Evolutionary conservation across 345 rosid species (phyloP).

Genomic region (Cochlearia excelsa): DNA sequence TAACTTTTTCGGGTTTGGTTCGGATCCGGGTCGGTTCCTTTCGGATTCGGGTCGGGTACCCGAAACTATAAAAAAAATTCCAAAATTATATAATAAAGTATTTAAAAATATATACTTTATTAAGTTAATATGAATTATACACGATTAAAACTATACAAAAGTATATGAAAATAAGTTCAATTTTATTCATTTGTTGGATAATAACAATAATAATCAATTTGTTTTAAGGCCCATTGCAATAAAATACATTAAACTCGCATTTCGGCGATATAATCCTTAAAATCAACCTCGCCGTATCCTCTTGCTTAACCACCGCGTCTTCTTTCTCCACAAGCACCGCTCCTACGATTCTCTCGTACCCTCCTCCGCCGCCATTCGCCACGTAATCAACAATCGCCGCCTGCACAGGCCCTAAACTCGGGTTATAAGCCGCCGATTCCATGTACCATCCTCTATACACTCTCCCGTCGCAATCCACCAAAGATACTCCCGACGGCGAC

Average conservation of each 20-base stretch:
- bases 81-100: too few relatives aligned
- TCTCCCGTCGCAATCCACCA: constrained; percentile 72
- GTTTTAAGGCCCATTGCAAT: constrained; percentile 39
- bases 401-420: constrained; percentile 92
- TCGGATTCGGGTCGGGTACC: too few relatives aligned
- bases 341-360: constrained; percentile 62
- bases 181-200: neutral
- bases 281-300: constrained; percentile 62
- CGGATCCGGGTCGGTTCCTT: too few relatives aligned
- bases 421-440: constrained; percentile 96
- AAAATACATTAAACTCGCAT: constrained; percentile 65
- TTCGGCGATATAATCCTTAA: constrained; percentile 60
- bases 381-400: constrained; percentile 82
- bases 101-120: too few relatives aligned
- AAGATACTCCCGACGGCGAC: constrained; percentile 84
- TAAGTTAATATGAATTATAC: too few relatives aligned
- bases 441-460: constrained; percentile 72
- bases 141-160: too few relatives aligned
- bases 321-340: constrained; percentile 81
- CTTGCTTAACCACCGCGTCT: constrained; percentile 63
- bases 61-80: too few relatives aligned
- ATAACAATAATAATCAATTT: neutral
- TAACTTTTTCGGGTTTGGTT: too few relatives aligned
- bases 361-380: constrained; percentile 62
- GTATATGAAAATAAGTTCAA: too few relatives aligned